Evolutionary conservation across 768 basidiomycete genomes (phyloP).

Genomic region (Suillus placidus): DNA sequence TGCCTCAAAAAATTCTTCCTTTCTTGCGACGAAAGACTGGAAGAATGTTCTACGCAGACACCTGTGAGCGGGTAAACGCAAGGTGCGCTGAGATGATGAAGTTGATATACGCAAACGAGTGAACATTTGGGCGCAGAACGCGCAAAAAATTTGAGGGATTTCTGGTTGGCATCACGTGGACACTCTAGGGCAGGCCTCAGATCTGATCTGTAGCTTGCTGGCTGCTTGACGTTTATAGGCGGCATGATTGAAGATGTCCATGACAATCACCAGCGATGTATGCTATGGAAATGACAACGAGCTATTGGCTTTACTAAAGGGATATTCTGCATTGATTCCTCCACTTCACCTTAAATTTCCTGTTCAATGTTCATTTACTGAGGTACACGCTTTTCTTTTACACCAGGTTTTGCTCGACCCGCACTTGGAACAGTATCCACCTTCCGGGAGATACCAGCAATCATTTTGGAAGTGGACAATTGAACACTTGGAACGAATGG

Average conservation of each 20-base stretch:
- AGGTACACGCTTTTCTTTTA: conserved; percentile 60
- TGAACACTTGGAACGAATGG: conserved; percentile 49
- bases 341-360: conserved; percentile 48
- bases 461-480: conserved; percentile 79
- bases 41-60: conserved; percentile 24
- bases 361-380: conserved; percentile 33
- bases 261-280: not conserved
- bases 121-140: conserved; percentile 21
- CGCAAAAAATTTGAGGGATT: conserved; percentile 22
- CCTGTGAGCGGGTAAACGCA: conserved; percentile 10
- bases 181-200: not conserved
- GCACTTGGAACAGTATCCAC: conserved; percentile 62
- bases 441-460: conserved; percentile 62
- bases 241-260: not conserved
- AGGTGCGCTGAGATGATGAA: conserved; percentile 11
- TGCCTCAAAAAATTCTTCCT: conserved; percentile 5
- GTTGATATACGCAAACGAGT: conserved; percentile 22
- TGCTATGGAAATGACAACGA: conserved; percentile 9
- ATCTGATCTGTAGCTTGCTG: not conserved
- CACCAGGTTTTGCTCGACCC: conserved; percentile 49
- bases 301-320: conserved; percentile 49
- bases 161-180: conserved; percentile 6
- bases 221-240: not conserved
- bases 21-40: conserved; percentile 16
- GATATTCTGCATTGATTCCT: conserved; percentile 55